These are phyloP conservation scores for Penicillium turbatum DNA, from an alignment of 495 filamentous ascomycete genomes.

Conservation along the genomic window DNA sequence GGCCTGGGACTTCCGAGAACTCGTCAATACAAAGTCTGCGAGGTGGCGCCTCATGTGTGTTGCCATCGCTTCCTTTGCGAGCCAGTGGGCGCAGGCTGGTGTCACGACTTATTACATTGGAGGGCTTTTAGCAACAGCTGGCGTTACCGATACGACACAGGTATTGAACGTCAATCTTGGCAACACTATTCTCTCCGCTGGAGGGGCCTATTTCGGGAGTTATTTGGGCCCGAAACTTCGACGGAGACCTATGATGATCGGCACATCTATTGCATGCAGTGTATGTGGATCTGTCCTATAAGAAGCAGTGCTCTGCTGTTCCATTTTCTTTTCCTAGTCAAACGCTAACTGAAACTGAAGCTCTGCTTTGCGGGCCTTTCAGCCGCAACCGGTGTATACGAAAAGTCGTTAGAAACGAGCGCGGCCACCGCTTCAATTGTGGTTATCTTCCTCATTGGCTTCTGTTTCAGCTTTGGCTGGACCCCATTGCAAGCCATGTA, in stretches of 20 bases:
- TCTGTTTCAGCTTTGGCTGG: conserved; percentile 57
- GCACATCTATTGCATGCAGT: neutral
- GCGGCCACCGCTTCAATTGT: conserved; percentile 49
- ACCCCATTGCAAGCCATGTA: conserved; percentile 66
- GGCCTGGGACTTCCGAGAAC: conserved; percentile 57
- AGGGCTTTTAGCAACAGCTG: conserved; percentile 10
- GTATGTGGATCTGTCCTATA: neutral
- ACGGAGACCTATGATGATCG: conserved; percentile 40
- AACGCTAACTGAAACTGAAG: neutral
- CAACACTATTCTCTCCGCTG: conserved; percentile 11
- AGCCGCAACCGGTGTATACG: neutral
- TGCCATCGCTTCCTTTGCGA: conserved; percentile 47
- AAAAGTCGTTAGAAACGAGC: neutral
- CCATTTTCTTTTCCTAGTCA: neutral
- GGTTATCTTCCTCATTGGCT: conserved; percentile 62
- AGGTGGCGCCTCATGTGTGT: conserved; percentile 55
- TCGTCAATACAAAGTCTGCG: conserved; percentile 52
- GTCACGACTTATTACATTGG: conserved; percentile 48
- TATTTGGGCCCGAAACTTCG: conserved; percentile 60
- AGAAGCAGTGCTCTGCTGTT: neutral
- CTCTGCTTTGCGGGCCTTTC: neutral
- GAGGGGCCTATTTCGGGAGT: conserved; percentile 53
- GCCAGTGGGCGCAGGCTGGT: conserved; percentile 40
- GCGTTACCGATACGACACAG: neutral
- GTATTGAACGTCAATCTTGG: conserved; percentile 17